Base-by-base conservation (phyloP, 768 basidiomycete species). In the Mycena vulgaris region DNA sequence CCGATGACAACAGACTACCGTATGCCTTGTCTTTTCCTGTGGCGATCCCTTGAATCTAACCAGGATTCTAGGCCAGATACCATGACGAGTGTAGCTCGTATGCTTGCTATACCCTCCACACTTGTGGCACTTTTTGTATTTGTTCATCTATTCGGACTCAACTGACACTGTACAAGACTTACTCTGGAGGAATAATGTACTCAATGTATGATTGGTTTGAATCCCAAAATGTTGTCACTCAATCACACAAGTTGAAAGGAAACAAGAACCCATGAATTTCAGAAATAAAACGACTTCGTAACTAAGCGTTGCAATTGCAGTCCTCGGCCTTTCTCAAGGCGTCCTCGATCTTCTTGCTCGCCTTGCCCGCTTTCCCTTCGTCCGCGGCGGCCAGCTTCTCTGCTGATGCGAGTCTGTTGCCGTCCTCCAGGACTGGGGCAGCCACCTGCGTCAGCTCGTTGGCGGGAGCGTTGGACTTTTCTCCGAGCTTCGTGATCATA, bases 1-100 rank as follows among this genome's bases (percentile, higher is more conserved):
- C 93, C 45, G 92, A 92, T 73, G 77, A 85, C 56, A 88, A 89
- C 74, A 89, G 89, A 30, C 78, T 91, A 68, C 85, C 92, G 92
- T 93, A 73, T 66, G 91, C 14, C 14, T 86, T 1, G 59, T 73
- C 42, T 25, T 66, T 51, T 25, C 25, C 52, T 25, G 31, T 23
- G 40, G 47, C 19, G 2, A 49, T 14, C 30, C 7, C 35, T n/a
- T 21, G 16, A 16, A 40, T 59, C 30, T 57, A 14, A 59, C 10
- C 7, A 5, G n/a, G 11, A 45, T 27, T 13, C 9, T 70, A 87
- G 85, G 28, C 85, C 86, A 13, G 80, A 85, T 76, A 83, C 84
- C 17, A 77, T 76, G 51, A 79, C 82, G 17, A 77, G 65, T 66
- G 6, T 28, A 11, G 77, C 76, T 35, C 35, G 60, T 10, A 57